phyloP scores from a whole-genome alignment of 2,329 filamentous ascomycete genomes.

The Dactylonectria macrodidyma region DNA sequence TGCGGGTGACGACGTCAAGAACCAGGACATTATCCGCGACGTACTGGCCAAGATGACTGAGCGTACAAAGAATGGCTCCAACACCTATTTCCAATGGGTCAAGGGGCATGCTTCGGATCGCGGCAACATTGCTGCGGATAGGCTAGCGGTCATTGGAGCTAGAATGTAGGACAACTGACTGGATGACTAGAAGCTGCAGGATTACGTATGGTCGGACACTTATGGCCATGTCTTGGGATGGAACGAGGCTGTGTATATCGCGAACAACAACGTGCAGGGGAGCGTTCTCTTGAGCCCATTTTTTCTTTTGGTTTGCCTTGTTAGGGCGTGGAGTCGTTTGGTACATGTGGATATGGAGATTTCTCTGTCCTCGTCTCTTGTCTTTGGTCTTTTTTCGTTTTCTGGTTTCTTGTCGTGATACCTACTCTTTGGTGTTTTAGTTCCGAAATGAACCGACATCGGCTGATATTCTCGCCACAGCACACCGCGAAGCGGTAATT shows the following conservation, averaged over 20 bases:
- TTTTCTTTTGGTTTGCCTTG: constrained; percentile 10
- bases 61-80: constrained; percentile 70
- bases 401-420: constrained; percentile 28
- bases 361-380: background rate
- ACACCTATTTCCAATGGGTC: constrained; percentile 87
- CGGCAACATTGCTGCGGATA: constrained; percentile 88
- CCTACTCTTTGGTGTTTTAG: constrained; percentile 14
- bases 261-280: constrained; percentile 7
- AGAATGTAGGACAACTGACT: constrained; percentile 43
- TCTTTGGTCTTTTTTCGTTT: constrained; percentile 19
- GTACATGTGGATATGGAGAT: constrained; percentile 1
- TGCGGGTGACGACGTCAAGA: constrained; percentile 81
- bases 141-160: constrained; percentile 73
- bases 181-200: background rate
- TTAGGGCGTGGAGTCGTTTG: constrained; percentile 12
- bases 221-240: constrained; percentile 25
- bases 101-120: constrained; percentile 83
- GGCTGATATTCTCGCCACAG: constrained; percentile 2
- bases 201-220: background rate
- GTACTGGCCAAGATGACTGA: constrained; percentile 81
- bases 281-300: background rate
- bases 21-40: constrained; percentile 85
- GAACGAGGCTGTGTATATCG: constrained; percentile 19
- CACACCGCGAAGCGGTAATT: background rate
- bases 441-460: constrained; percentile 17